A percentile compares a stretch with the other conserved stretches of the same genome.
Evolutionary conservation across 768 basidiomycete species (phyloP).

Genomic region (Boletus huronensis): DNA sequence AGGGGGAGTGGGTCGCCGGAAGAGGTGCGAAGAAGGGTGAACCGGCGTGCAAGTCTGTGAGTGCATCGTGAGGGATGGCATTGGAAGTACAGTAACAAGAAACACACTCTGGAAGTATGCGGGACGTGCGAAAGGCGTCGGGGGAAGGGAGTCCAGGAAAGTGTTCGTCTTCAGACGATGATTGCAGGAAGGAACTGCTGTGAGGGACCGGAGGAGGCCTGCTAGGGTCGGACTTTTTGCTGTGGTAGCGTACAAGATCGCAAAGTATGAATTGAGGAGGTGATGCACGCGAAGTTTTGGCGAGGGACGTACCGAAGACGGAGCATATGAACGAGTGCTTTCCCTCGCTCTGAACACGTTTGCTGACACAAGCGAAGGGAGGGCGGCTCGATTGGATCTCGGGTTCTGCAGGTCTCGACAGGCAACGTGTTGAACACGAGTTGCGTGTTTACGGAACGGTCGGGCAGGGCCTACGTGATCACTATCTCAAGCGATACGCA

Average conservation of each 20-base stretch:
- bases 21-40: constrained; percentile 71
- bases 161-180: constrained; percentile 36
- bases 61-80: constrained; percentile 13
- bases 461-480: too few species aligned
- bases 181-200: constrained; percentile 26
- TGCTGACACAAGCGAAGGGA: constrained; percentile 31
- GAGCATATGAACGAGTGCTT: constrained; percentile 50
- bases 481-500: too few species aligned
- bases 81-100: constrained; percentile 7
- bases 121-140: constrained; percentile 81
- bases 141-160: constrained; percentile 61
- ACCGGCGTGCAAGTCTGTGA: constrained; percentile 72
- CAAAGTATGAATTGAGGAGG: constrained; percentile 25
- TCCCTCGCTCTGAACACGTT: constrained; percentile 73
- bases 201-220: constrained; percentile 46
- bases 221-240: constrained; percentile 72
- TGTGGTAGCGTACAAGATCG: constrained; percentile 38
- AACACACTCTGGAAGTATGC: constrained; percentile 81
- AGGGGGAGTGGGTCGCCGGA: constrained; percentile 64
- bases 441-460: constrained; percentile 38
- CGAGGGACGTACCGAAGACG: constrained; percentile 70
- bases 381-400: constrained; percentile 32
- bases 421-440: constrained; percentile 81
- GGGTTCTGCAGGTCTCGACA: constrained; percentile 23
- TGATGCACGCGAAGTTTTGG: constrained; percentile 26